Conservation (phyloP, 164 flowering plant species). For the Tinospora cordifolia region DNA sequence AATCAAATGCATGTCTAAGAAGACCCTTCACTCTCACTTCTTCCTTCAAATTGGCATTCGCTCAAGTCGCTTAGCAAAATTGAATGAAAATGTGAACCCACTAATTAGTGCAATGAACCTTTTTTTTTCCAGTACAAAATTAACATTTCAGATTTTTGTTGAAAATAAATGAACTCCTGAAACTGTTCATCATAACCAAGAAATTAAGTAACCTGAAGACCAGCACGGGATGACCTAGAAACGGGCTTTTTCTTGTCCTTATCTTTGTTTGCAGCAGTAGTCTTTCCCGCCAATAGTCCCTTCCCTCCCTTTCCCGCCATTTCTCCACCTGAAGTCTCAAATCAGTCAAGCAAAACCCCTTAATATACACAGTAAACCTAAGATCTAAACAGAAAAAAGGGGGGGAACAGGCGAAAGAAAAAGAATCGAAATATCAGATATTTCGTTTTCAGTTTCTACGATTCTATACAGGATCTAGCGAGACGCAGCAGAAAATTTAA, state of each 20-base stretch:
- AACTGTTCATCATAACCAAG: neutral
- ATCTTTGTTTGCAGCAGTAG: slow-evolving; percentile 70
- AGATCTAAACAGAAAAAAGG: neutral
- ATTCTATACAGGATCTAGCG: too few species aligned
- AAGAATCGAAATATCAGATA: too few species aligned
- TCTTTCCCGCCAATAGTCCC: slow-evolving; percentile 83
- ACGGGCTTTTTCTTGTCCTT: slow-evolving; percentile 75
- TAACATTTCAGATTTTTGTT: neutral
- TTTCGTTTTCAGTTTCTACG: too few species aligned
- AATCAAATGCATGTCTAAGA: neutral
- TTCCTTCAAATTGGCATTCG: neutral
- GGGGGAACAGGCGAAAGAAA: too few species aligned
- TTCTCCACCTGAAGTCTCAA: neutral
- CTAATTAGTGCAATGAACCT: neutral
- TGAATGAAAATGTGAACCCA: neutral
- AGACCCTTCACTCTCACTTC: neutral
- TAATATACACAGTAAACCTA: neutral
- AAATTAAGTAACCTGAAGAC: slow-evolving; percentile 59
- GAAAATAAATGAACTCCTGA: neutral
- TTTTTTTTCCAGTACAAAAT: neutral
- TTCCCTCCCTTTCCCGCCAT: slow-evolving; percentile 98
- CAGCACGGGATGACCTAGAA: slow-evolving; percentile 86
- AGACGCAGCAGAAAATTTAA: too few species aligned
- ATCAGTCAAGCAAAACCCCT: neutral
- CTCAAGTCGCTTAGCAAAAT: neutral